These are phyloP conservation scores for Phylloporus arenicola DNA, from an alignment of 768 basidiomycete species.

Conservation along the genomic window DNA sequence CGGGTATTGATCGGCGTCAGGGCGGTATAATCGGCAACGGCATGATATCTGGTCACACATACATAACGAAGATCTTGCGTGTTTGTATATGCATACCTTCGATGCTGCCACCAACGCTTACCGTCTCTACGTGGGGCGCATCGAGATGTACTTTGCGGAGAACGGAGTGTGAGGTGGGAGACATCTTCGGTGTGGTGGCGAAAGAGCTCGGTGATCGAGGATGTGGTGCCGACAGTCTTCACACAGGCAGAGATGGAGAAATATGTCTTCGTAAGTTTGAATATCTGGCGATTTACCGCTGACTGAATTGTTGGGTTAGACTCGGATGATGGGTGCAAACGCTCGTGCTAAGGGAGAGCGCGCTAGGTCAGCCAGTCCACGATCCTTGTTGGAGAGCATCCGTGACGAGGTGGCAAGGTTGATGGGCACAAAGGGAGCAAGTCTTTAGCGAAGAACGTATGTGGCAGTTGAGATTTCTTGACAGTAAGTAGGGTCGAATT, in stretches of 20 bases:
- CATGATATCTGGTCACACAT: constrained; percentile 56
- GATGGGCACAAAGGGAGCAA: no score
- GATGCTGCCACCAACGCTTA: constrained; percentile 27
- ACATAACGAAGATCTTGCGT: constrained; percentile 45
- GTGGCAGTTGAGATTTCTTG: neutral
- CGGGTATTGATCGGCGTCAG: constrained; percentile 41
- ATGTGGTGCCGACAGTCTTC: constrained; percentile 33
- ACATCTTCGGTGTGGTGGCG: constrained; percentile 38
- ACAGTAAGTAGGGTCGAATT: neutral
- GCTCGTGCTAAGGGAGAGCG: no score
- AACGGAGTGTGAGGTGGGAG: constrained; percentile 44
- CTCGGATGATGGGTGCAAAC: no score
- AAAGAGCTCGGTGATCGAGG: constrained; percentile 29
- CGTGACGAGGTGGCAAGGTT: no score
- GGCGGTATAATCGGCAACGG: constrained; percentile 55
- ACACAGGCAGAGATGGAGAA: constrained; percentile 23
- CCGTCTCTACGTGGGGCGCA: constrained; percentile 25
- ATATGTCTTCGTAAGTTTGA: no score
- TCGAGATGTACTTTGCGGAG: constrained; percentile 51
- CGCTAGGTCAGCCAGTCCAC: no score
- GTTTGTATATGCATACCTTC: constrained; percentile 41
- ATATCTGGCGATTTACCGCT: no score
- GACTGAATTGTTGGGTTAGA: no score
- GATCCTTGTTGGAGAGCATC: no score
- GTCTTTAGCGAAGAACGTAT: no score